A percentile compares a stretch with the other conserved stretches of the same genome.
Evolutionary conservation across 305 asterid genomes (phyloP).

Genomic region (Rubia balearica): DNA sequence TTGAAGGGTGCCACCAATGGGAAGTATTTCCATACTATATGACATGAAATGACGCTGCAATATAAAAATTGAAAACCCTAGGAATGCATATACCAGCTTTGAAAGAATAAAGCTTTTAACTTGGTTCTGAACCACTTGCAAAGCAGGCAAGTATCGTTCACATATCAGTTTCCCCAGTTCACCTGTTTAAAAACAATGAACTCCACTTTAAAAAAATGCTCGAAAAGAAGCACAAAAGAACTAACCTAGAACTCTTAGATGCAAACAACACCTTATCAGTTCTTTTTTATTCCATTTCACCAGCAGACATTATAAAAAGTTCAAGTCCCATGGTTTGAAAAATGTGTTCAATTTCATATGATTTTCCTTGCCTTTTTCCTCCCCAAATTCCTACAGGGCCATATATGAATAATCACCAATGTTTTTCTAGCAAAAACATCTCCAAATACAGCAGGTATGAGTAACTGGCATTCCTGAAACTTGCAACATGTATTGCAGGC

Average conservation of each 20-base stretch:
- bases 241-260: not conserved
- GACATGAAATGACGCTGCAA: not conserved
- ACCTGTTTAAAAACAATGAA: constrained; percentile 41
- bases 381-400: constrained; percentile 74
- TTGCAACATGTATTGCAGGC: not conserved
- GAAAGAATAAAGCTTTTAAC: constrained; percentile 70
- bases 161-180: constrained; percentile 92
- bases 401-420: constrained; percentile 5
- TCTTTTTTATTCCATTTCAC: constrained; percentile 89
- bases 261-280: constrained; percentile 44
- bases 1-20: not conserved
- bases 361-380: constrained; percentile 90
- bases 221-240: not conserved
- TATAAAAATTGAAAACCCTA: constrained; percentile 19
- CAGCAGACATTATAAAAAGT: constrained; percentile 89
- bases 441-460: not conserved
- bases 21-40: no score
- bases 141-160: constrained; percentile 91
- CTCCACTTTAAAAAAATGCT: not conserved
- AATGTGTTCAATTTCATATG: constrained; percentile 81
- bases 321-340: constrained; percentile 82
- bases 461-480: not conserved
- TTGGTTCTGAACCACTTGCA: constrained; percentile 89
- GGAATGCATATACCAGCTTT: constrained; percentile 37
- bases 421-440: not conserved